These are phyloP conservation scores for Exophiala oligosperma DNA, from an alignment of 2,329 filamentous ascomycete genomes.

Conservation along the genomic window DNA sequence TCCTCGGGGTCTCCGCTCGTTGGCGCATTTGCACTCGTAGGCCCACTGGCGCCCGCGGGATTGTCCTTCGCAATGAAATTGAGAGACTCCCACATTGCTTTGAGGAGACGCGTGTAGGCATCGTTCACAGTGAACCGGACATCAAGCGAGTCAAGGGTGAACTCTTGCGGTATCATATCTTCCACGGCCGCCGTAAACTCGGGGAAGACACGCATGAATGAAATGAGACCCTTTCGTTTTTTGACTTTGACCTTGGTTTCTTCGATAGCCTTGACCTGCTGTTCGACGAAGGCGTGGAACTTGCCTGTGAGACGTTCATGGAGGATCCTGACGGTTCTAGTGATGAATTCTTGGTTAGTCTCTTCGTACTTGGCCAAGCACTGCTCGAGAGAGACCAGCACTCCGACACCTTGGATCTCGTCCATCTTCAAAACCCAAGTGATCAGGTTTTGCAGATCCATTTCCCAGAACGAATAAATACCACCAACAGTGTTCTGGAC, in stretches of 20 bases:
- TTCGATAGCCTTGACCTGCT: constrained; percentile 92
- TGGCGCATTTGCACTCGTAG: constrained; percentile 19
- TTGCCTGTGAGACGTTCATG: constrained; percentile 71
- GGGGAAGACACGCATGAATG: constrained; percentile 92
- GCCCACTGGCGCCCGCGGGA: constrained; percentile 52
- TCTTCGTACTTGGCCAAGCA: constrained; percentile 78
- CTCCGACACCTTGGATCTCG: constrained; percentile 87
- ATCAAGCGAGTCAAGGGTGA: constrained; percentile 59
- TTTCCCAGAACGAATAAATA: constrained; percentile 78
- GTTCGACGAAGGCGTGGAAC: constrained; percentile 87
- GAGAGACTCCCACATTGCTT: constrained; percentile 94
- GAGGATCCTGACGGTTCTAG: constrained; percentile 75
- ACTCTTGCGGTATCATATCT: constrained; percentile 67
- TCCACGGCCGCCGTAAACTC: constrained; percentile 80
- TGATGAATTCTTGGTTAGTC: constrained; percentile 89
- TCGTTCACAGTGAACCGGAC: constrained; percentile 78
- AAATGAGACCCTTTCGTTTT: constrained; percentile 95
- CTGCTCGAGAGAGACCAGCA: constrained; percentile 77
- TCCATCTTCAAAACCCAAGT: constrained; percentile 82
- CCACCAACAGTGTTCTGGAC: constrained; percentile 88
- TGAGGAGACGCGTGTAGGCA: constrained; percentile 85
- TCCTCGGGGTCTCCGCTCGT: constrained; percentile 70
- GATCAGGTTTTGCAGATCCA: constrained; percentile 74
- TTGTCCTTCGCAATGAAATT: constrained; percentile 85
- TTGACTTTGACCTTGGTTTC: constrained; percentile 99